phyloP scores from a whole-genome alignment of 805 yeast species.

The Blastobotrys parvus region DNA sequence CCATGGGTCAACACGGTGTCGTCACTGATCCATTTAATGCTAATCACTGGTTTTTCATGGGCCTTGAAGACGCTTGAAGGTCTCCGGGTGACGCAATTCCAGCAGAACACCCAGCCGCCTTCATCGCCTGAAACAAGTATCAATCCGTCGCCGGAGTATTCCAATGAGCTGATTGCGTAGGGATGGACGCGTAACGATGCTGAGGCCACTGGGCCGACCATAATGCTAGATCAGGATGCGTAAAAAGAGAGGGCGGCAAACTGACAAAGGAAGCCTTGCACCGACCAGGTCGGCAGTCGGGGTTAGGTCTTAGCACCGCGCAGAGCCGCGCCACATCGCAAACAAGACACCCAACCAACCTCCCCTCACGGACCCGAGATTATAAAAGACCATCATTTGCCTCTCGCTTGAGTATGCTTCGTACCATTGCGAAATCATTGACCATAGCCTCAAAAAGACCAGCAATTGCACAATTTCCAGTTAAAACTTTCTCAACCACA shows the following conservation, averaged over 20 bases:
- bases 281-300: no score
- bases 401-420: not conserved
- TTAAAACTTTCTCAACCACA: not conserved
- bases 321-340: not conserved
- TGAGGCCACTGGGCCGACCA: not conserved
- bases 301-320: not conserved
- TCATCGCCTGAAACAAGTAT: conserved; percentile 51
- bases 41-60: conserved; percentile 45
- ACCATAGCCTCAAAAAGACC: not conserved
- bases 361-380: not conserved
- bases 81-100: conserved; percentile 53
- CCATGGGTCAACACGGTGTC: conserved; percentile 56
- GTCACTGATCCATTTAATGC: conserved; percentile 35
- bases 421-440: not conserved
- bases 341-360: not conserved
- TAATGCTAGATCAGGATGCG: no score
- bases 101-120: conserved; percentile 52
- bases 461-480: not conserved
- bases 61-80: conserved; percentile 53
- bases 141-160: conserved; percentile 27
- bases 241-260: not conserved
- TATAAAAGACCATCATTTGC: not conserved
- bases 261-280: not conserved
- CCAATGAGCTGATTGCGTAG: conserved; percentile 24
- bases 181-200: conserved; percentile 28